phyloP scores from a whole-genome alignment of 1,284 basidiomycete genomes.

The Austroboletus rostrupii region DNA sequence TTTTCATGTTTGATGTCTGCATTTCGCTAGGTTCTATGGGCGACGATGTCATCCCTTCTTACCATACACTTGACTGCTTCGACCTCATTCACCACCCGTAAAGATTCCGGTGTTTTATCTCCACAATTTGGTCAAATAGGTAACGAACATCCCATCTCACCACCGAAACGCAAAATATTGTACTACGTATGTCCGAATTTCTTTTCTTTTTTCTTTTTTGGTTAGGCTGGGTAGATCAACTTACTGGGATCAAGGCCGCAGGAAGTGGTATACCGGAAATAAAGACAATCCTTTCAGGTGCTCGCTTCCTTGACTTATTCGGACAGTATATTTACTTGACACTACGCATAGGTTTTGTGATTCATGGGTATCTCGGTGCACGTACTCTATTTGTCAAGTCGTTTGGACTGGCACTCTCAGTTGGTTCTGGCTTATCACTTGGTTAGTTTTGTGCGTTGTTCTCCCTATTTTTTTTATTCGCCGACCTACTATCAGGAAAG shows the following conservation, averaged over 20 bases:
- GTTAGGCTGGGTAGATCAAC: conserved; percentile 15
- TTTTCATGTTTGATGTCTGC: not conserved
- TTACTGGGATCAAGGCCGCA: conserved; percentile 58
- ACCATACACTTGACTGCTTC: conserved; percentile 89
- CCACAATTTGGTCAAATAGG: conserved; percentile 41
- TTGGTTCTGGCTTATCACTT: conserved; percentile 85
- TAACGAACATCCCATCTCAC: conserved; percentile 21
- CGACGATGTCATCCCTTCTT: conserved; percentile 68
- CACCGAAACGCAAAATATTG: conserved; percentile 63
- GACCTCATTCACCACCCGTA: conserved; percentile 80
- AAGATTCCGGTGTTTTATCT: conserved; percentile 74
- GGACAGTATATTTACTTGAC: conserved; percentile 2
- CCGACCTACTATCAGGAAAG: conserved; percentile 48
- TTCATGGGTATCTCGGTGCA: conserved; percentile 93
- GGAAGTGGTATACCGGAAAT: conserved; percentile 97
- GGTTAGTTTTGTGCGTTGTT: conserved; percentile 41
- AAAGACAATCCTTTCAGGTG: conserved; percentile 92
- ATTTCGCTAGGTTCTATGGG: conserved; percentile 60
- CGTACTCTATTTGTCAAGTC: conserved; percentile 91
- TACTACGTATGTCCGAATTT: conserved; percentile 64
- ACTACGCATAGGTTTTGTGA: conserved; percentile 76
- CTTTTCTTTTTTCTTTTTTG: conserved; percentile 1
- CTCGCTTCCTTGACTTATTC: conserved; percentile 8
- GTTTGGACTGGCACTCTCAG: conserved; percentile 84
- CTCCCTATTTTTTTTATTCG: conserved; percentile 5